phyloP scores from a whole-genome alignment of 2,329 filamentous ascomycete species.

The Trichophyton equinum region DNA sequence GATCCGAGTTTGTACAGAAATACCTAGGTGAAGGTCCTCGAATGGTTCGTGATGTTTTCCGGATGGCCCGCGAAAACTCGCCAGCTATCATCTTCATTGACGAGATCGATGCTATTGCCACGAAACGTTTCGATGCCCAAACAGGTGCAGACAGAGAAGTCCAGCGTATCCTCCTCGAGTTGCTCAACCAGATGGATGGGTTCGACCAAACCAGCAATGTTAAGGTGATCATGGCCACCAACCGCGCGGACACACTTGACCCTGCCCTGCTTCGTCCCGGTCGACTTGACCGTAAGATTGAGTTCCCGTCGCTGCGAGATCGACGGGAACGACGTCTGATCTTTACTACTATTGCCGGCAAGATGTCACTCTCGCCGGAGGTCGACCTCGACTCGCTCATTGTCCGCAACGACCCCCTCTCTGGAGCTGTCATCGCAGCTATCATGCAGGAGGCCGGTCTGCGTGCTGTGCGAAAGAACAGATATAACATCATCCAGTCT shows the following conservation, averaged over 20 bases:
- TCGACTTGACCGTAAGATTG: constrained; percentile 94
- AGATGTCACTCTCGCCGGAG: constrained; percentile 95
- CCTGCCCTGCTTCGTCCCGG: constrained; percentile 88
- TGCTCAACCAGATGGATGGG: constrained; percentile 99
- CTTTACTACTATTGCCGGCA: constrained; percentile 89
- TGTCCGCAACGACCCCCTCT: constrained; percentile 88
- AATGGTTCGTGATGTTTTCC: constrained; percentile 98
- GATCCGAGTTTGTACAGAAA: constrained; percentile 97
- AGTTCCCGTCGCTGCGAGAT: constrained; percentile 91
- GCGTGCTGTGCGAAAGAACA: constrained; percentile 87
- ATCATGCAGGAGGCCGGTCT: constrained; percentile 99
- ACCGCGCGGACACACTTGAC: constrained; percentile 92
- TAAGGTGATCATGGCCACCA: constrained; percentile 99
- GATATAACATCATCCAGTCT: constrained; percentile 97
- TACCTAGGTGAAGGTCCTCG: constrained; percentile 94
- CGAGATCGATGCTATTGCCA: constrained; percentile 97
- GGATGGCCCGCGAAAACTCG: constrained; percentile 97
- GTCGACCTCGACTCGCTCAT: constrained; percentile 94
- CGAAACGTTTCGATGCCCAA: constrained; percentile 97
- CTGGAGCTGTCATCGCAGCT: constrained; percentile 88
- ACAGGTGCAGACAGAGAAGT: constrained; percentile 96
- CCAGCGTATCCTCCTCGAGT: constrained; percentile 90
- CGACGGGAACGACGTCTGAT: constrained; percentile 90
- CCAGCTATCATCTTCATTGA: constrained; percentile 99
- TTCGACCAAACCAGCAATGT: constrained; percentile 99